Conservation (phyloP, 2,329 filamentous ascomycete genomes). For the Penicillium sp. region DNA sequence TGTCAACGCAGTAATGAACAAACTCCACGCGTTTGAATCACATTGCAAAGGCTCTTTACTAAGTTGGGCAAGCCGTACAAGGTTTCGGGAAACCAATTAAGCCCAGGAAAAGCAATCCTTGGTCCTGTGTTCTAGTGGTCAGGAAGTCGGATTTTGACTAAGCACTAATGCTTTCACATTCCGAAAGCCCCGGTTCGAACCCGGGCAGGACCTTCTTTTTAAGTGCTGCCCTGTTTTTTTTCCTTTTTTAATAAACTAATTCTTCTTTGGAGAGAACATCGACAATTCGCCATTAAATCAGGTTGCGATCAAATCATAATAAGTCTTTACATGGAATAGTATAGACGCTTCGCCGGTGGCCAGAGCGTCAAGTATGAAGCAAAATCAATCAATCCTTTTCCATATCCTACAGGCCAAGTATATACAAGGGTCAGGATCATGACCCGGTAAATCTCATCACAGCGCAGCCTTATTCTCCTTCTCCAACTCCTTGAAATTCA, state of each 20-base stretch:
- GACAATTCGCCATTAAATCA: no score
- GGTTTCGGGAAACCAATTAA: no score
- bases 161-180: neutral
- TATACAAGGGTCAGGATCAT: neutral
- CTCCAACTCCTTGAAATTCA: conserved; percentile 37
- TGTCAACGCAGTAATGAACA: no score
- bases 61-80: no score
- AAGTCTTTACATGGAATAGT: no score
- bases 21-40: no score
- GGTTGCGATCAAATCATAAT: no score
- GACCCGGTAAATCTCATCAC: neutral
- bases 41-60: no score
- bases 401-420: neutral
- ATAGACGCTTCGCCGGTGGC: no score
- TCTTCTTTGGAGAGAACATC: no score
- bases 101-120: neutral
- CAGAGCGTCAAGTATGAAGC: neutral
- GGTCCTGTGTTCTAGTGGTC: conserved; percentile 8
- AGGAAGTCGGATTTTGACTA: conserved; percentile 5
- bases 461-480: conserved; percentile 5
- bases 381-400: neutral
- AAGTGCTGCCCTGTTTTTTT: neutral
- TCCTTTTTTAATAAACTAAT: no score
- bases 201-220: neutral
- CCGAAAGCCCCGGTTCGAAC: neutral